Conservation (phyloP, 2,329 filamentous ascomycete species). For the Cladosporium sp. region DNA sequence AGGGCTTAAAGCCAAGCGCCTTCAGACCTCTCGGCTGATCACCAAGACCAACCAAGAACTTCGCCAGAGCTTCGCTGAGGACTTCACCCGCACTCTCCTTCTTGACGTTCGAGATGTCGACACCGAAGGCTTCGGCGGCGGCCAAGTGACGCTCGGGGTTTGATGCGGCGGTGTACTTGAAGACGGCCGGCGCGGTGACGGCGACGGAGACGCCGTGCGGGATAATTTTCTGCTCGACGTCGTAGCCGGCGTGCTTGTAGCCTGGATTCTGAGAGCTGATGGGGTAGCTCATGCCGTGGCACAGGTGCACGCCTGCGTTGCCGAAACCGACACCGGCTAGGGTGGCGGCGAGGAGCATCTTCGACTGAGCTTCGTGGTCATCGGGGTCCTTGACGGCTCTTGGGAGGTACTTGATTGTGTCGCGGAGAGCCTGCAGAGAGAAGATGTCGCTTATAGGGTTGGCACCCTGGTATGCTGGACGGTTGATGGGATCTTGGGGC, state of each 20-base stretch:
- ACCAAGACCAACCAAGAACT: slow-evolving; percentile 79
- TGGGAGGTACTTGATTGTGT: slow-evolving; percentile 89
- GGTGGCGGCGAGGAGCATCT: slow-evolving; percentile 95
- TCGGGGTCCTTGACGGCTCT: slow-evolving; percentile 84
- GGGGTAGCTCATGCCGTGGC: slow-evolving; percentile 93
- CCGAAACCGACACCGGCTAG: slow-evolving; percentile 95
- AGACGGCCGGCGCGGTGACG: slow-evolving; percentile 89
- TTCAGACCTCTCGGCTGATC: slow-evolving; percentile 88
- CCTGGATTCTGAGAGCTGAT: slow-evolving; percentile 93
- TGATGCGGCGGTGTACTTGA: slow-evolving; percentile 85
- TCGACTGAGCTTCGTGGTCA: slow-evolving; percentile 85
- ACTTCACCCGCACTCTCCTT: slow-evolving; percentile 87
- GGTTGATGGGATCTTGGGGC: slow-evolving; percentile 82
- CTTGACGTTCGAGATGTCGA: slow-evolving; percentile 85
- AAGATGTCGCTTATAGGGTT: slow-evolving; percentile 99
- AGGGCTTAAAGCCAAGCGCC: slow-evolving; percentile 73
- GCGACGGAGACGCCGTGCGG: slow-evolving; percentile 95
- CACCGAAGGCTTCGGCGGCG: slow-evolving; percentile 86
- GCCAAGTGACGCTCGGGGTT: slow-evolving; percentile 90
- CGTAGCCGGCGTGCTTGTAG: slow-evolving; percentile 87
- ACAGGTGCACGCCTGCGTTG: slow-evolving; percentile 91
- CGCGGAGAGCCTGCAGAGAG: slow-evolving; percentile 78
- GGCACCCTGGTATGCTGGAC: slow-evolving; percentile 93
- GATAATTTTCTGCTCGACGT: slow-evolving; percentile 74
- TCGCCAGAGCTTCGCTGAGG: slow-evolving; percentile 75